These are phyloP conservation scores for Thelephora terrestris DNA, from an alignment of 1,284 basidiomycete species.

Conservation along the genomic window DNA sequence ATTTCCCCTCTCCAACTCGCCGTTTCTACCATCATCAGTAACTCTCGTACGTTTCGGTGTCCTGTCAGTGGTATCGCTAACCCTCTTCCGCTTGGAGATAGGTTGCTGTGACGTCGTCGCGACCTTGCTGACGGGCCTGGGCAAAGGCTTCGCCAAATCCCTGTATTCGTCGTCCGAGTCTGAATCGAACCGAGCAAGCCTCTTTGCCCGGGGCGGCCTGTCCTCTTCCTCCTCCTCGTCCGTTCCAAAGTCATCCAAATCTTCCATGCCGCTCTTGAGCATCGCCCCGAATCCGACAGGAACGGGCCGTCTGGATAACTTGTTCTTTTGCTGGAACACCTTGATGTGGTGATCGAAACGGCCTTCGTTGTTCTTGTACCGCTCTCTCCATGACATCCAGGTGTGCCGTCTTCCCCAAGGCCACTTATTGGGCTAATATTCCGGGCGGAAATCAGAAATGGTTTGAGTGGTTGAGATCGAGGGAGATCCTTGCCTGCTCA, in stretches of 20 bases:
- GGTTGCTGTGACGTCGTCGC: no score
- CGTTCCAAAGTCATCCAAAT: not conserved
- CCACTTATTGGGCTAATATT: not conserved
- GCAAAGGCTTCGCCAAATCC: no score
- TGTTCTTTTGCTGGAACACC: not conserved
- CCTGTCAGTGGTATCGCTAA: no score
- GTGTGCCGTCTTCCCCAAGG: not conserved
- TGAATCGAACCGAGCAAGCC: no score
- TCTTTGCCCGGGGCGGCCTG: not conserved
- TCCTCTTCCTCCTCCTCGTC: not conserved
- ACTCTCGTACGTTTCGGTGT: no score
- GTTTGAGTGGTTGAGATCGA: not conserved
- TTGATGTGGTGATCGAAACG: not conserved
- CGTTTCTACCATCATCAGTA: no score
- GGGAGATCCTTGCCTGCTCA: not conserved
- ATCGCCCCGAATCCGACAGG: not conserved
- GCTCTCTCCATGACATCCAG: not conserved
- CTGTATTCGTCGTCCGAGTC: no score
- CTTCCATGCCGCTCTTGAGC: not conserved
- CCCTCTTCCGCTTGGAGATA: no score
- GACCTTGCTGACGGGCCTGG: no score
- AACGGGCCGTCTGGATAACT: not conserved
- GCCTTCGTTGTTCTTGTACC: slow-evolving; percentile 1
- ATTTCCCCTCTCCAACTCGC: no score
- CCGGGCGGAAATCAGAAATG: not conserved